Conservation (phyloP, 768 basidiomycete genomes). For the Termitomyces eurrhizus region DNA sequence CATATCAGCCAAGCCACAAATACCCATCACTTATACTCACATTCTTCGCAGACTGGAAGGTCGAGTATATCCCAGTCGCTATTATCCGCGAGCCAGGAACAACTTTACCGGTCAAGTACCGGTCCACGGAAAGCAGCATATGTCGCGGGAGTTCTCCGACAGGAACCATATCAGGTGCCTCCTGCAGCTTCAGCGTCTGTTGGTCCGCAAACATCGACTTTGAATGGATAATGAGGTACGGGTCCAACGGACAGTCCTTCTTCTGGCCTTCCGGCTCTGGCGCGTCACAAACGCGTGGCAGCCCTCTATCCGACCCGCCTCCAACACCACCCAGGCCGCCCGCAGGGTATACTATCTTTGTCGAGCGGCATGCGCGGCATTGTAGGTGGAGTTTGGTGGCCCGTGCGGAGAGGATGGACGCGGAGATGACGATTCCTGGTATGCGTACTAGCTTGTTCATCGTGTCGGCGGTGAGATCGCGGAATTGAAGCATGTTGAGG, state of each 20-base stretch:
- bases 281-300: constrained; percentile 88
- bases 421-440: constrained; percentile 97
- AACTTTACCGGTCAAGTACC: constrained; percentile 88
- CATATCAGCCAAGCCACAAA: background rate
- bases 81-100: constrained; percentile 95
- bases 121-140: constrained; percentile 87
- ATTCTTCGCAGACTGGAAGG: constrained; percentile 85
- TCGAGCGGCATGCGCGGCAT: constrained; percentile 85
- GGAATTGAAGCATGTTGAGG: constrained; percentile 89
- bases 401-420: constrained; percentile 88
- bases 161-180: constrained; percentile 99
- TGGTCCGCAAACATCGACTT: constrained; percentile 95
- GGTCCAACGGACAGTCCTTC: constrained; percentile 95
- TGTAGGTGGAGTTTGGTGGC: constrained; percentile 91
- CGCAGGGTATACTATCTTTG: constrained; percentile 72
- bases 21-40: constrained; percentile 37
- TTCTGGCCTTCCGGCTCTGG: constrained; percentile 75
- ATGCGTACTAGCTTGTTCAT: constrained; percentile 96
- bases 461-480: constrained; percentile 89
- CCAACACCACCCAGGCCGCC: constrained; percentile 86
- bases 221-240: constrained; percentile 92
- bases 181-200: constrained; percentile 94
- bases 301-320: constrained; percentile 75
- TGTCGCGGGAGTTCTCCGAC: constrained; percentile 97
- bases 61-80: constrained; percentile 95